Evolutionary conservation across 1,284 basidiomycete species (phyloP), one percentile per base, ranked within the genome.

Genomic region (Cryptococcus neoformans): DNA sequence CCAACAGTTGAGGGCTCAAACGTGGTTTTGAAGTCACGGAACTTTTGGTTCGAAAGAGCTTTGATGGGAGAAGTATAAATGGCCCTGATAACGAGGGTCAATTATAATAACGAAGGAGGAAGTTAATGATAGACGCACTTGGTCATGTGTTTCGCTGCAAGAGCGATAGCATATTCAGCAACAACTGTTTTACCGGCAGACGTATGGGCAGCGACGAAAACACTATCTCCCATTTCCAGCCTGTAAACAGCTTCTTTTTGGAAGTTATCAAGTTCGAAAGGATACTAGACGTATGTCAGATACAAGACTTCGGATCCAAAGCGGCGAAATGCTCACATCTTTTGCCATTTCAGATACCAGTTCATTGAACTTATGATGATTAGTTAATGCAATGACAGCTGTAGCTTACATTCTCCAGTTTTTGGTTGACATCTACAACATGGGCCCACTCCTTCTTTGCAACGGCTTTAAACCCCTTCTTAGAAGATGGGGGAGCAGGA

Each of bases 11-110:
- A 83, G 1, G 92, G 85, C 11, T 91, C 91, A 70, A 98, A 99
- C 0, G 92, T 94, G 69, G 90, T 88, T 76, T 98, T 99, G 81
- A 99, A 99, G 77, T 99, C 96, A 49, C 96, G 84, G 76, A 96
- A 99, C 76, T 99, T 99, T 71, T 99, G 96, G 75, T 99, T 99
- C 6, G 95, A 98, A 5, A 99, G 81, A 0, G 96, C 96, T 72
- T 99, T 99, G 78, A 99, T 99, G 0, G 96, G 96, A 1, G 93
- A 96, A 0, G 96, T 99, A 75, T 99, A 99, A 67, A 99, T 98
- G 4, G 95, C 93, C 59, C 94, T 94, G 21, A 60, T 37, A 51
- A 49, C 59, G 12, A 49, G 63, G 55, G 54, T 56, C 56, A 55
- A 42, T 40, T 10, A 14, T 38, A 44, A 10, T 46, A 11, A 2